A percentile compares a stretch with the other conserved stretches of the same genome.
Evolutionary conservation across 139 green algal genomes (phyloP).

Genomic region (Gonium pectorale): DNA sequence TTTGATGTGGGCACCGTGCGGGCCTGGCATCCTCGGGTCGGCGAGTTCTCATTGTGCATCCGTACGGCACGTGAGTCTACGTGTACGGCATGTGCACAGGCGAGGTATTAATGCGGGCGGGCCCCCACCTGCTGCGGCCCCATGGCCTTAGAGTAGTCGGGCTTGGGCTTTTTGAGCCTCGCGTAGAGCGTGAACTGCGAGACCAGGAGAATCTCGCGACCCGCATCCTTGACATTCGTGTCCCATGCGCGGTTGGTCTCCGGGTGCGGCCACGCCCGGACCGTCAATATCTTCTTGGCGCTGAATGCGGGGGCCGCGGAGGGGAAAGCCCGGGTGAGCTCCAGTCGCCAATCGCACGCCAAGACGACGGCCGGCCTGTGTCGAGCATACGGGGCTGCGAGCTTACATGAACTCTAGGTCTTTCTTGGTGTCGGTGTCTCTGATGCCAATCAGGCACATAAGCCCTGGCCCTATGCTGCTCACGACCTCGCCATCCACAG

Average conservation of each 20-base stretch:
- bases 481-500: conserved; percentile 48
- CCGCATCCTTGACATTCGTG: background rate
- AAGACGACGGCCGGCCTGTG: no score
- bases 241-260: conserved; percentile 30
- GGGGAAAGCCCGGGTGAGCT: no score
- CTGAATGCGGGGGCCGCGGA: background rate
- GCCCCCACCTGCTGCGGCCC: conserved; percentile 6
- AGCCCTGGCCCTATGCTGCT: conserved; percentile 38
- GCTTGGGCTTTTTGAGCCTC: conserved; percentile 52
- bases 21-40: background rate
- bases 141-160: conserved; percentile 58
- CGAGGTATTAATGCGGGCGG: background rate
- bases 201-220: conserved; percentile 7
- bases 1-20: no score
- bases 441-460: conserved; percentile 50
- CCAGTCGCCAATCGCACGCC: no score
- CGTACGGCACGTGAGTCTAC: no score
- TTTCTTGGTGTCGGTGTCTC: conserved; percentile 35
- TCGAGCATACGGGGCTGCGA: no score
- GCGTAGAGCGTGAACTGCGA: conserved; percentile 45
- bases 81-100: no score
- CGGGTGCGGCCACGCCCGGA: conserved; percentile 24
- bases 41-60: no score
- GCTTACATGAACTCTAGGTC: conserved; percentile 50
- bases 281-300: conserved; percentile 59